A percentile compares a stretch with the other conserved stretches of the same genome.
phyloP scores from a whole-genome alignment of 2,329 filamentous ascomycete species.

The Chaetomiaceae sp. region DNA sequence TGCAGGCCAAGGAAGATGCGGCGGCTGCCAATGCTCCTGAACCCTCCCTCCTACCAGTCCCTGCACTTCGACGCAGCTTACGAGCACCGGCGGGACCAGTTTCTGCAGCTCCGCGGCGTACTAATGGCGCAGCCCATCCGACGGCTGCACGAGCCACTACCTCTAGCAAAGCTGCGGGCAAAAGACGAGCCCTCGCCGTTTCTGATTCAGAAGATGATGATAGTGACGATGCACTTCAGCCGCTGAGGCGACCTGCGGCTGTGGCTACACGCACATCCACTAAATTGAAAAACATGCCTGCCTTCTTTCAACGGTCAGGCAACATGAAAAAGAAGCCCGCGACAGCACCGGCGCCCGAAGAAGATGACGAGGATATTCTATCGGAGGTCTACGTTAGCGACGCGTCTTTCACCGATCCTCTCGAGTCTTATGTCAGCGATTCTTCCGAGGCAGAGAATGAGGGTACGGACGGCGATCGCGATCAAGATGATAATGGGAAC shows the following conservation, averaged over 20 bases:
- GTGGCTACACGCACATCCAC: not conserved
- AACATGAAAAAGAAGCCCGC: not conserved
- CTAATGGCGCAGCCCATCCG: not conserved
- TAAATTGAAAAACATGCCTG: not conserved
- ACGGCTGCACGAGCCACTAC: not conserved
- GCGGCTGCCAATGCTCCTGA: not conserved
- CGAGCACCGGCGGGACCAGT: constrained; percentile 7
- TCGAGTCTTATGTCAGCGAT: constrained; percentile 7
- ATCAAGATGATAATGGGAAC: constrained; percentile 34
- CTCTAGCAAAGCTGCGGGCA: not conserved
- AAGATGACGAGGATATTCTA: constrained; percentile 7
- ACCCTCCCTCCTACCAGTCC: not conserved
- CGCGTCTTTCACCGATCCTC: constrained; percentile 1
- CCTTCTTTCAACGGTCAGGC: not conserved
- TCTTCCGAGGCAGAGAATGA: constrained; percentile 3
- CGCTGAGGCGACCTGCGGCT: constrained; percentile 1
- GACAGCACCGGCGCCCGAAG: not conserved
- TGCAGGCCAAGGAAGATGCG: constrained; percentile 49
- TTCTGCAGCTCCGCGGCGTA: not conserved
- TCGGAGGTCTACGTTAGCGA: constrained; percentile 5
- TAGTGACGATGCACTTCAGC: constrained; percentile 11
- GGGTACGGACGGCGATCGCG: constrained; percentile 5
- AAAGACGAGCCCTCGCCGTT: constrained; percentile 10
- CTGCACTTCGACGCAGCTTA: constrained; percentile 11
- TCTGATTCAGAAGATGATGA: constrained; percentile 16